Evolutionary conservation across 345 rosid species (phyloP).

Genomic region (Moricandia moricandioides): DNA sequence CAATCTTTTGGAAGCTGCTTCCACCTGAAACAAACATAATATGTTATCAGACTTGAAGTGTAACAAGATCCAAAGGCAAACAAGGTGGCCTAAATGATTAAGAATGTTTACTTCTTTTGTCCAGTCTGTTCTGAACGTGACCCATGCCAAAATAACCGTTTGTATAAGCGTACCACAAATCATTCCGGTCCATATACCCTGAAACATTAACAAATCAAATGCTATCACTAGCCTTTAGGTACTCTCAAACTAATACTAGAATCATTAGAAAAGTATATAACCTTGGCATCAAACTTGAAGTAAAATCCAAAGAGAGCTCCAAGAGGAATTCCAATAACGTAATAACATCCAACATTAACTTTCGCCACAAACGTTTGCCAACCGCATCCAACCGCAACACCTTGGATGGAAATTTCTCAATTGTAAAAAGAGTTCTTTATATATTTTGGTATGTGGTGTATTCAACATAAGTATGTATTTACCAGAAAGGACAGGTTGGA

Average conservation of each 20-base stretch:
- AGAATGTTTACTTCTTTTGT: constrained; percentile 44
- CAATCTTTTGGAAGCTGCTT: constrained; percentile 38
- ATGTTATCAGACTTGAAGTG: neutral
- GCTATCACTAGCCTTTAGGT: neutral
- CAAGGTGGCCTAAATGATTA: neutral
- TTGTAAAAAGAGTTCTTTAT: neutral
- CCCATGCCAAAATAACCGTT: constrained; percentile 60
- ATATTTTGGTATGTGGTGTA: neutral
- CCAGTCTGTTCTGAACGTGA: constrained; percentile 65
- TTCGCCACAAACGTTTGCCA: constrained; percentile 81
- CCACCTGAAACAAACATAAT: constrained; percentile 30
- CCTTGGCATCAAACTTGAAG: constrained; percentile 71
- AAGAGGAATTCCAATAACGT: constrained; percentile 62
- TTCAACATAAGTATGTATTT: neutral
- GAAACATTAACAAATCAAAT: neutral
- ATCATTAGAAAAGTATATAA: neutral
- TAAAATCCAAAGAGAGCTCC: constrained; percentile 64
- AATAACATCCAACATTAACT: constrained; percentile 71
- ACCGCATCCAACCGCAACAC: constrained; percentile 89
- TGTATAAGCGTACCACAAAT: constrained; percentile 60
- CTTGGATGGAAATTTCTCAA: constrained; percentile 11
- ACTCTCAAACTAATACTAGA: neutral
- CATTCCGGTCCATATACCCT: constrained; percentile 86
- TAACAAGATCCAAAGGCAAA: neutral
- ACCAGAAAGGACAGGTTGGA: constrained; percentile 80